Percentiles rank a stretch among this genome's conserved stretches.
These are phyloP conservation scores for Capsicum chinense DNA, from an alignment of 257 asterid species.

Conservation along the genomic window DNA sequence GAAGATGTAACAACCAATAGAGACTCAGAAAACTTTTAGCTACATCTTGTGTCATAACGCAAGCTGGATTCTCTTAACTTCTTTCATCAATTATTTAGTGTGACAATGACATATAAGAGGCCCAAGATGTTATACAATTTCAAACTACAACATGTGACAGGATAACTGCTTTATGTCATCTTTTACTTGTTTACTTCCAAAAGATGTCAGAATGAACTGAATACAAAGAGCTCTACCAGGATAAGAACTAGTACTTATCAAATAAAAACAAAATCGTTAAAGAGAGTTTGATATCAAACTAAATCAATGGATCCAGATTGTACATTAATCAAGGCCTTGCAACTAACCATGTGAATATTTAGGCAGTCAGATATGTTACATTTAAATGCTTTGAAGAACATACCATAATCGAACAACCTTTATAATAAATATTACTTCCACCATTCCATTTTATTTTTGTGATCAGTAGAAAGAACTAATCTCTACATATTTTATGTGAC, in stretches of 20 bases:
- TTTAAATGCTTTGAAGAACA: background rate
- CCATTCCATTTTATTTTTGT: background rate
- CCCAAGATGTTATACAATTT: background rate
- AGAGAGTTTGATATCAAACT: background rate
- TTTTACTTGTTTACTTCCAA: conserved; percentile 1
- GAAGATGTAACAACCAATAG: background rate
- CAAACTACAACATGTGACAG: conserved; percentile 9
- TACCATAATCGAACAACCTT: background rate
- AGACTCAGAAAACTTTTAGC: background rate
- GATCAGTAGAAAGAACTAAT: background rate
- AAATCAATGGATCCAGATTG: conserved; percentile 14
- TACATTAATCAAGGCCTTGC: conserved; percentile 22
- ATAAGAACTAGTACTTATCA: background rate
- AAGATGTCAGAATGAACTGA: background rate
- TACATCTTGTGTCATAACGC: background rate
- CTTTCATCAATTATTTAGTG: background rate
- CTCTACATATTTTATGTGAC: conserved; percentile 18
- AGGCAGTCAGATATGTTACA: background rate
- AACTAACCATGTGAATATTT: background rate
- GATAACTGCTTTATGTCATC: conserved; percentile 2
- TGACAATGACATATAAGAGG: conserved; percentile 8
- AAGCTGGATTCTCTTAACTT: background rate
- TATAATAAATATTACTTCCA: conserved; percentile 2
- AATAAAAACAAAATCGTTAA: background rate
- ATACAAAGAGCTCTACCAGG: conserved; percentile 15